Conservation (phyloP, 2,329 filamentous ascomycete genomes). For the Alternaria arborescens region DNA sequence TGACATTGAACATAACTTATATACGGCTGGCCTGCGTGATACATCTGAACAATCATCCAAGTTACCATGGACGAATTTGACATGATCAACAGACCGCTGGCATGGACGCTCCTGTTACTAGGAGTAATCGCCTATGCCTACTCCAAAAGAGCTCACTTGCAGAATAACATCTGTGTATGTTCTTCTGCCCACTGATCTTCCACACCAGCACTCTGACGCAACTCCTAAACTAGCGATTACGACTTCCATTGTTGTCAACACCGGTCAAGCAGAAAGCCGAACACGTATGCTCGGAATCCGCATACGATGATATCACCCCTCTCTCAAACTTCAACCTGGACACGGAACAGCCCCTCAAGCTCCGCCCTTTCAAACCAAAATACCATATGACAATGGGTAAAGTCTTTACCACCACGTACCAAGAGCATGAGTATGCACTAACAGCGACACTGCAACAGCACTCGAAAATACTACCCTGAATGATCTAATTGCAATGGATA, state of each 20-base stretch:
- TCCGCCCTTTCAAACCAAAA: slow-evolving; percentile 67
- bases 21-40: not conserved
- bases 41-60: not conserved
- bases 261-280: not conserved
- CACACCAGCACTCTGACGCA: not conserved
- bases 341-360: slow-evolving; percentile 60
- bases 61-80: not conserved
- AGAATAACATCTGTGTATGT: not conserved
- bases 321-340: slow-evolving; percentile 62
- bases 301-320: slow-evolving; percentile 56
- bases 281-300: slow-evolving; percentile 29
- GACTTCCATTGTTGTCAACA: not conserved
- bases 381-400: slow-evolving; percentile 71
- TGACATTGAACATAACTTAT: not conserved
- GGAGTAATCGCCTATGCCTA: not conserved
- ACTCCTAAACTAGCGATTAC: not conserved
- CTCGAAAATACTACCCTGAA: slow-evolving; percentile 62
- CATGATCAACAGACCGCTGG: not conserved
- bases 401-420: slow-evolving; percentile 21
- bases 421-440: not conserved
- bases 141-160: not conserved
- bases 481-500: slow-evolving; percentile 67
- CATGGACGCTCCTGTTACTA: not conserved
- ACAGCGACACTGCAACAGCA: slow-evolving; percentile 48
- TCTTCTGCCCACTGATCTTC: not conserved